Evolutionary conservation across 345 rosid genomes (phyloP).

Genomic region (Acer saccharum): DNA sequence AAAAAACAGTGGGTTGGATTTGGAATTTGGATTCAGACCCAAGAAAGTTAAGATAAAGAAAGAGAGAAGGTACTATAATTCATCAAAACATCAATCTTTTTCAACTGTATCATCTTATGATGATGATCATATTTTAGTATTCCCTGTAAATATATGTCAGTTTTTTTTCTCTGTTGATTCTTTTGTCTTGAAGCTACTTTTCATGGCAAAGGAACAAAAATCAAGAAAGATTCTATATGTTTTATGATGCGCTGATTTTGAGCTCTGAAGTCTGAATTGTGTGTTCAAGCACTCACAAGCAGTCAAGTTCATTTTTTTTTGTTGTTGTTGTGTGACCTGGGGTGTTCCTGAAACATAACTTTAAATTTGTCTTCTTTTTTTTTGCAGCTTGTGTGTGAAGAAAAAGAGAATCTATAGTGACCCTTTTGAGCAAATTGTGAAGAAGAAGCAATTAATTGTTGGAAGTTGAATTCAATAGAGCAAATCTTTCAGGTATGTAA

Average conservation of each 20-base stretch:
- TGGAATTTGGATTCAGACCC: slow-evolving; percentile 18
- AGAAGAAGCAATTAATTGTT: neutral
- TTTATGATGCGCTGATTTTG: neutral
- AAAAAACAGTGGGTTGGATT: neutral
- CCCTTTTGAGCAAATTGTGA: neutral
- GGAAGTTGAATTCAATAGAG: neutral
- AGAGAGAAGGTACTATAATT: slow-evolving; percentile 18
- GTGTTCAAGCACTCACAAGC: neutral
- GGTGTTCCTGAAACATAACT: neutral
- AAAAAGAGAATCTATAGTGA: neutral
- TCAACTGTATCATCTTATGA: neutral
- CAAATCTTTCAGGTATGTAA: slow-evolving; percentile 13
- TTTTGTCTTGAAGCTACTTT: slow-evolving; percentile 11
- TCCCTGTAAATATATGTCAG: neutral
- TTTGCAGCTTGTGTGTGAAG: slow-evolving; percentile 18
- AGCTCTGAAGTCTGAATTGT: neutral
- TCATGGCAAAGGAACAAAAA: neutral
- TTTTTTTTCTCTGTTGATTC: neutral
- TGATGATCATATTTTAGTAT: neutral
- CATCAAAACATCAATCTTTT: neutral
- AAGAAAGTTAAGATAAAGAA: neutral
- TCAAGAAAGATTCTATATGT: slow-evolving; percentile 3
- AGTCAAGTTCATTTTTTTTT: too few species aligned
- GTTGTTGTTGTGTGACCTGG: neutral
- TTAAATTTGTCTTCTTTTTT: neutral